Percentiles rank a stretch among this genome's conserved stretches.
Conservation (phyloP, 352 stramenopile species). For the Globisporangium takayamanum region DNA sequence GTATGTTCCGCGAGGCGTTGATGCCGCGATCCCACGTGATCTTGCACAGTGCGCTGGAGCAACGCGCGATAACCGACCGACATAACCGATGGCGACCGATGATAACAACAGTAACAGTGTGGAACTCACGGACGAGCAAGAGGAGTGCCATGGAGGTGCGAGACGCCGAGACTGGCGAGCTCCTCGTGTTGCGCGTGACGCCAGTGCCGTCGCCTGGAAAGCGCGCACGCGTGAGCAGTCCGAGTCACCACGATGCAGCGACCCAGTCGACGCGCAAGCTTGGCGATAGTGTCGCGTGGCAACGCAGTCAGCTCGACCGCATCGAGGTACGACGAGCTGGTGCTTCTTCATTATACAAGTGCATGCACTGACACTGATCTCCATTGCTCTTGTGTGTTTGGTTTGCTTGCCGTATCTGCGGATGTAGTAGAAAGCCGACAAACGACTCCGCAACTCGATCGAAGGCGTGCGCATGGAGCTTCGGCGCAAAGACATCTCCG, state of each 20-base stretch:
- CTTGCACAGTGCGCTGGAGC: too few relatives aligned
- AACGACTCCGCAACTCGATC: constrained; percentile 41
- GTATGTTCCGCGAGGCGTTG: too few relatives aligned
- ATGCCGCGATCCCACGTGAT: too few relatives aligned
- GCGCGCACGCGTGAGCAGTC: not conserved
- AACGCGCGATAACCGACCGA: too few relatives aligned
- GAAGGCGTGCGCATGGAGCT: constrained; percentile 43
- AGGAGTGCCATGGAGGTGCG: constrained; percentile 24
- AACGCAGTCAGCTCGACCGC: constrained; percentile 32
- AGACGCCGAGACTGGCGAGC: constrained; percentile 62
- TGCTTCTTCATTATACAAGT: not conserved
- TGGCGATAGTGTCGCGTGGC: constrained; percentile 45
- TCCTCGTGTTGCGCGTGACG: constrained; percentile 24
- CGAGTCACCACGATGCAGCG: constrained; percentile 27
- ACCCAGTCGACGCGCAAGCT: constrained; percentile 52
- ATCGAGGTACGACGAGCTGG: constrained; percentile 28
- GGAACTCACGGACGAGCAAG: too few relatives aligned
- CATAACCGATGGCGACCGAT: too few relatives aligned
- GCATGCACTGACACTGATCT: not conserved
- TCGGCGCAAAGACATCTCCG: constrained; percentile 32
- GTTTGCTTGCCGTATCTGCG: not conserved
- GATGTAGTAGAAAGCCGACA: constrained; percentile 37
- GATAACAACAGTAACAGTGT: too few relatives aligned
- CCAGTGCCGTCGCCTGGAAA: not conserved
- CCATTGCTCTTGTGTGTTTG: not conserved